A percentile compares a stretch with the other conserved stretches of the same genome.
Conservation (phyloP, 768 basidiomycete species). For the Phylloporus scabripes region DNA sequence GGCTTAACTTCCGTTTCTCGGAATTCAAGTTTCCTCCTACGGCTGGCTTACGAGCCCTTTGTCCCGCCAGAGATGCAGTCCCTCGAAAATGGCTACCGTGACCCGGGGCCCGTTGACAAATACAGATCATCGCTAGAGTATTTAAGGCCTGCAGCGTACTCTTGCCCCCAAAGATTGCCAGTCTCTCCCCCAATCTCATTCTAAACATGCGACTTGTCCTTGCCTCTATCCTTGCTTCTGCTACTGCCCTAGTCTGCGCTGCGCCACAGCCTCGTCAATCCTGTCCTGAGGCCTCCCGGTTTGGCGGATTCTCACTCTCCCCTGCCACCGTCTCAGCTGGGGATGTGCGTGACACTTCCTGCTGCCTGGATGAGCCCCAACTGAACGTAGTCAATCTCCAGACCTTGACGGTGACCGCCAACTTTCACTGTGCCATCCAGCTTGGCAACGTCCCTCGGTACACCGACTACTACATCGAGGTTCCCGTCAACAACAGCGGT, state of each 20-base stretch:
- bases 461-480: slow-evolving; percentile 32
- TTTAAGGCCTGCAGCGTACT: slow-evolving; percentile 4
- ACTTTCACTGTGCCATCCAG: slow-evolving; percentile 26
- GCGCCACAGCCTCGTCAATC: slow-evolving; percentile 17
- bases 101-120: background rate
- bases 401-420: slow-evolving; percentile 17
- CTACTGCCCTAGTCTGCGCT: slow-evolving; percentile 12
- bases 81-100: background rate
- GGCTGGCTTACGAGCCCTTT: slow-evolving; percentile 1
- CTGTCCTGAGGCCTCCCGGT: slow-evolving; percentile 21
- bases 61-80: slow-evolving; percentile 1
- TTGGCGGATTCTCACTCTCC: slow-evolving; percentile 14
- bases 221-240: slow-evolving; percentile 6
- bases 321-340: slow-evolving; percentile 22
- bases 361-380: background rate
- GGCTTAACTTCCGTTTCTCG: background rate
- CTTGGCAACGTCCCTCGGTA: slow-evolving; percentile 17
- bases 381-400: slow-evolving; percentile 7
- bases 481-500: slow-evolving; percentile 29
- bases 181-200: background rate
- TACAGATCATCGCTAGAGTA: background rate
- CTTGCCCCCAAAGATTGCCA: background rate
- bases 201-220: slow-evolving; percentile 18
- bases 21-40: no score
- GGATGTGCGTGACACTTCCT: slow-evolving; percentile 12